Evolutionary conservation across 345 rosid genomes (phyloP).

Genomic region (Cochlearia excelsa): DNA sequence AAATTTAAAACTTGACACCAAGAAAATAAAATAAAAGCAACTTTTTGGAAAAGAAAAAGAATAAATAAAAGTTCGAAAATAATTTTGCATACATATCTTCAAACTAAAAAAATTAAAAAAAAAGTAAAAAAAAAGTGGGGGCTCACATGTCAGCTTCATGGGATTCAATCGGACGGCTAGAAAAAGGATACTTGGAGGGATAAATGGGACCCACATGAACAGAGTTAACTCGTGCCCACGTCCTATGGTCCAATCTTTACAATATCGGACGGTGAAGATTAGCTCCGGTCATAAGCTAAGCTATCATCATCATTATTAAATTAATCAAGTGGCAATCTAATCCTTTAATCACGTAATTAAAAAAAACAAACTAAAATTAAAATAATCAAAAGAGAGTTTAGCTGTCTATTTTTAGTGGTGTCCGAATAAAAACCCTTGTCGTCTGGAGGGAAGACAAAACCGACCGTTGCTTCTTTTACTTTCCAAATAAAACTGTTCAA

Average conservation of each 20-base stretch:
- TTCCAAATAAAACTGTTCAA: slow-evolving; percentile 35
- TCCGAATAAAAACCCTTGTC: slow-evolving; percentile 40
- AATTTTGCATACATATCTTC: slow-evolving; percentile 16
- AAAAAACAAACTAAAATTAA: not conserved
- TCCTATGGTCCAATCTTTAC: slow-evolving; percentile 26
- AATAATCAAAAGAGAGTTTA: slow-evolving; percentile 26
- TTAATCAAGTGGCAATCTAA: slow-evolving; percentile 28
- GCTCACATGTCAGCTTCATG: slow-evolving; percentile 41
- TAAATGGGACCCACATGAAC: slow-evolving; percentile 23
- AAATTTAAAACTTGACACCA: not conserved
- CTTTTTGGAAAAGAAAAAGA: not conserved
- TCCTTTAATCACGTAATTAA: slow-evolving; percentile 28
- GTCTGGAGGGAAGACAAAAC: slow-evolving; percentile 39
- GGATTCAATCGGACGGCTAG: slow-evolving; percentile 39
- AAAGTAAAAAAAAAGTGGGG: slow-evolving; percentile 24
- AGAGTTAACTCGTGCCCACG: slow-evolving; percentile 35
- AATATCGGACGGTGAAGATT: slow-evolving; percentile 30
- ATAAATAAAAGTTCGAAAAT: not conserved
- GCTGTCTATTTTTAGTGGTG: slow-evolving; percentile 40
- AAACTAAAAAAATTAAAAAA: slow-evolving; percentile 8
- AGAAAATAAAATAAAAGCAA: no score
- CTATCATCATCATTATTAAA: not conserved
- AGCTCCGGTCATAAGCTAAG: not conserved
- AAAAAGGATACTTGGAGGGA: slow-evolving; percentile 16
- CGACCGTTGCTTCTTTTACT: slow-evolving; percentile 39